A percentile compares a stretch with the other conserved stretches of the same genome.
Evolutionary conservation across 1,284 basidiomycete genomes (phyloP).

Genomic region (Boletus semigastroideus): DNA sequence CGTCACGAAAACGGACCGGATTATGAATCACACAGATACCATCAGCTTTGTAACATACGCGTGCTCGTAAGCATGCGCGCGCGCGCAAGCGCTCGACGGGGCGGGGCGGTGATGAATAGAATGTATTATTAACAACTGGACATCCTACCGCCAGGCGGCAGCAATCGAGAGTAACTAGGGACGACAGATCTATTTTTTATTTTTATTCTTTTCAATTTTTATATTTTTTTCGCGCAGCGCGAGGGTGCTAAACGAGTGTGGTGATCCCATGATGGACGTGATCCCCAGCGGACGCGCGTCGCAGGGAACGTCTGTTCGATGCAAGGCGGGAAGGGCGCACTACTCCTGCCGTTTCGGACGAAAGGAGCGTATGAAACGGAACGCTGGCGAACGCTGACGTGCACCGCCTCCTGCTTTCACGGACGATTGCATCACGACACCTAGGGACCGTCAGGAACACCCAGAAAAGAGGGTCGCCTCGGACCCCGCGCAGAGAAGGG

Average conservation of each 20-base stretch:
- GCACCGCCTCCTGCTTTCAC: conserved; percentile 23
- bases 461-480: conserved; percentile 25
- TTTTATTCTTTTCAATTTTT: no score
- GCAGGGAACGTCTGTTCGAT: background rate
- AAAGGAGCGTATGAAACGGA: background rate
- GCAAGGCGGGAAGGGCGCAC: background rate
- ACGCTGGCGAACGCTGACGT: conserved; percentile 8
- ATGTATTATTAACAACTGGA: conserved; percentile 12
- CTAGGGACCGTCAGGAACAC: conserved; percentile 29
- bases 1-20: background rate
- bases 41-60: background rate
- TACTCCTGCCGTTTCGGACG: conserved; percentile 17
- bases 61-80: background rate
- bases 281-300: background rate
- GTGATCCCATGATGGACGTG: background rate
- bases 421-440: conserved; percentile 26
- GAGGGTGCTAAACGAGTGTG: background rate
- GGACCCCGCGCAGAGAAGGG: conserved; percentile 29
- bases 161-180: background rate
- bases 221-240: background rate
- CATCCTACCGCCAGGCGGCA: conserved; percentile 10
- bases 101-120: background rate
- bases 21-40: conserved; percentile 16
- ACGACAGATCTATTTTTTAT: background rate
- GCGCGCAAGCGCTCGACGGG: conserved; percentile 2